Evolutionary conservation across 768 basidiomycete species (phyloP).

Genomic region (Flagelloscypha sp.): DNA sequence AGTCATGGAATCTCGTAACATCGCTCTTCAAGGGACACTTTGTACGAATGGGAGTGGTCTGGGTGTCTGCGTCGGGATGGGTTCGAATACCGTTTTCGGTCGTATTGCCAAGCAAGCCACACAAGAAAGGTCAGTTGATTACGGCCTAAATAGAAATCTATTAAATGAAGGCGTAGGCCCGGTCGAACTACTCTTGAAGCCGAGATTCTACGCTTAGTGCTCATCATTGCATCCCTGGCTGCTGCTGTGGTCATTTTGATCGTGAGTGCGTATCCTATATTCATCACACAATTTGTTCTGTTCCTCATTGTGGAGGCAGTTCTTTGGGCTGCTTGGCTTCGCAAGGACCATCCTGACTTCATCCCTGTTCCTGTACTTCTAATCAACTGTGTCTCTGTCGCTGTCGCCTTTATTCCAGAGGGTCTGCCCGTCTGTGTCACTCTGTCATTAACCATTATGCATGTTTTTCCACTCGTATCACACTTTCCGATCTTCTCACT

Average conservation of each 20-base stretch:
- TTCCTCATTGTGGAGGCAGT: slow-evolving; percentile 11
- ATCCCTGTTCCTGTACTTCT: slow-evolving; percentile 44
- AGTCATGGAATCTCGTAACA: slow-evolving; percentile 41
- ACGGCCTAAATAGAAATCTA: slow-evolving; percentile 7
- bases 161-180: no score
- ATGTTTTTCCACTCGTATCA: background rate
- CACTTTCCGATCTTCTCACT: background rate
- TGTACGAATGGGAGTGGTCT: slow-evolving; percentile 41
- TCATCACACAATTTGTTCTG: slow-evolving; percentile 25
- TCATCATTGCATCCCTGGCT: slow-evolving; percentile 42
- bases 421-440: slow-evolving; percentile 48
- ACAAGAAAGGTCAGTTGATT: slow-evolving; percentile 21
- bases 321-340: slow-evolving; percentile 29
- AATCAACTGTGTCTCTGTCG: slow-evolving; percentile 50
- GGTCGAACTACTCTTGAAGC: slow-evolving; percentile 41
- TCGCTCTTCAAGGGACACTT: slow-evolving; percentile 50
- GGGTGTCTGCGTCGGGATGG: slow-evolving; percentile 40
- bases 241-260: slow-evolving; percentile 35
- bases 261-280: slow-evolving; percentile 37
- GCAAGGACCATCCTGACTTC: slow-evolving; percentile 29
- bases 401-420: slow-evolving; percentile 36
- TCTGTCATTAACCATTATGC: slow-evolving; percentile 35
- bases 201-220: slow-evolving; percentile 48
- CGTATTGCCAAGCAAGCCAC: slow-evolving; percentile 30
- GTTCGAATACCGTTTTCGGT: slow-evolving; percentile 42